Evolutionary conservation across 129 eudicot genomes (phyloP).

Genomic region (sunflower (Helianthus annuus)): HanXRQr2.0-SUNRISE NC_035447.2:20107497-20107996

Average conservation of each 20-base stretch:
- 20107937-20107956: too few species aligned
- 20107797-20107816: neutral
- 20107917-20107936: too few species aligned
- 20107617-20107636: constrained; percentile 24
- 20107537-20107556: constrained; percentile 22
- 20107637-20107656: constrained; percentile 23
- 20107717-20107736: constrained; percentile 19
- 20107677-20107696: constrained; percentile 25
- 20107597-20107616: constrained; percentile 23
- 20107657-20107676: constrained; percentile 20
- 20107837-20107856: neutral
- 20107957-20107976: too few species aligned
- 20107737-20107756: constrained; percentile 1
- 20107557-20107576: constrained; percentile 23
- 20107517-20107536: neutral
- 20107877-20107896: too few species aligned
- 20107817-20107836: neutral
- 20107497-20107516: neutral
- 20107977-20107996: too few species aligned
- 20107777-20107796: neutral
- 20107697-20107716: constrained; percentile 18
- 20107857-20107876: too few species aligned
- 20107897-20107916: too few species aligned
- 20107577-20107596: constrained; percentile 20
- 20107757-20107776: neutral